Evolutionary conservation across 2,329 filamentous ascomycete genomes (phyloP), one percentile per base, ranked within the genome.

Genomic region (Epichloe hybrida): DNA sequence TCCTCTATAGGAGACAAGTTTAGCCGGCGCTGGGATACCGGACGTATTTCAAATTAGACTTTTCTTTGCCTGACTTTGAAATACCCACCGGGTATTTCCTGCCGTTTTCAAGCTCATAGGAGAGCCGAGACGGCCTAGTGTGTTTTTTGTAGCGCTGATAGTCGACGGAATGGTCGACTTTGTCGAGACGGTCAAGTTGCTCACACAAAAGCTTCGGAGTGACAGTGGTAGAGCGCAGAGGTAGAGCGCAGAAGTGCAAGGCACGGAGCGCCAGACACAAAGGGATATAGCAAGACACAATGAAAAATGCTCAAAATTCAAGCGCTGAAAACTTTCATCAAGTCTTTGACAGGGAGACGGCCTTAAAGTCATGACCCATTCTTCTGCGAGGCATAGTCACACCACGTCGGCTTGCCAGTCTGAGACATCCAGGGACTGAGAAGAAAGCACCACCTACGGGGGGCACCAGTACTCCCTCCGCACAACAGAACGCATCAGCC

Each of bases 391-490:
- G 52, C 52, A 53, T 53, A 49, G 50, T 51, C 46, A 48, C 50
- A 38, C 46, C 40, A 42, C 38, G 48, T 46, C 40, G 36, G 35
- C 43, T 47, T 37, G 42, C 38, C 38, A 50, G 44, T 27, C 39
- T 17, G 53, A 56, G 53, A 56, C 55, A 54, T 53, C 46, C 52
- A 56, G 52, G 55, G 46, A 54, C 54, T 54, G 44, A 46, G 54
- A 42, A 50, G 35, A 38, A 27, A 51, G 21, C 40, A 48, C 35
- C 27, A 40, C n/a, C 12, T 41, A 12, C 20, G 6, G 44, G 6
- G 44, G 42, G 27, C 4, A 31, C 27, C 27, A 31, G 27, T 31
- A 31, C 8, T 31, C 23, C 23, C 23, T 27, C 27, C 27, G 27
- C 45, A 49, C 42, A 51, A 44, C 12, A 31, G 21, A 44, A 23